Conservation (phyloP, 192 early-diverging fungal genomes). For the Rhizophagus clarus region DNA sequence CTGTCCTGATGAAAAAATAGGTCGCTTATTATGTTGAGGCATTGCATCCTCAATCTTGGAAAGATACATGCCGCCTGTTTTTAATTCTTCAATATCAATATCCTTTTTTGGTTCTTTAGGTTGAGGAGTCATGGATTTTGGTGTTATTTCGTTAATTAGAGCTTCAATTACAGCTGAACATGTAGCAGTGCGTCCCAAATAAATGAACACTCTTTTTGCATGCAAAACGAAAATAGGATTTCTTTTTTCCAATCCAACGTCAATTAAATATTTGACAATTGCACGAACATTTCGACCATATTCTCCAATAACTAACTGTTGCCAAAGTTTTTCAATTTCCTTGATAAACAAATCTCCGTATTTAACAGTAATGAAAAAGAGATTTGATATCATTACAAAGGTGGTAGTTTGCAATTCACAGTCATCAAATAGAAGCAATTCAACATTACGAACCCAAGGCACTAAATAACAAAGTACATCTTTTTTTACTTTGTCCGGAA, state of each 20-base stretch:
- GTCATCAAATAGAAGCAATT: conserved; percentile 51
- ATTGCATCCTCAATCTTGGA: conserved; percentile 73
- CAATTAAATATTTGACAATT: conserved; percentile 72
- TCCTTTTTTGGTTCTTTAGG: conserved; percentile 43
- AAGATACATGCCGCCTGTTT: conserved; percentile 49
- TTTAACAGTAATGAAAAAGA: conserved; percentile 82
- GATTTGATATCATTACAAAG: conserved; percentile 67
- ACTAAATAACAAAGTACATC: conserved; percentile 75
- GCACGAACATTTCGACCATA: conserved; percentile 60
- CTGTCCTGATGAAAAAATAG: conserved; percentile 74
- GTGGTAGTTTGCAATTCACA: conserved; percentile 50
- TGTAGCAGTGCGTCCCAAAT: conserved; percentile 64
- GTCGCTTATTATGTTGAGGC: conserved; percentile 62
- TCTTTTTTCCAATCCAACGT: conserved; percentile 70
- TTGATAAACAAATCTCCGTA: conserved; percentile 76
- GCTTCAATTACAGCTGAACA: conserved; percentile 61
- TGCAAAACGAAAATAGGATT: conserved; percentile 78
- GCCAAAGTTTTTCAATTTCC: conserved; percentile 81
- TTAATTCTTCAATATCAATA: conserved; percentile 27
- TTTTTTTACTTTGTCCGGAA: conserved; percentile 59
- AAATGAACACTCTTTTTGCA: conserved; percentile 80
- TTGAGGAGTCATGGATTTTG: conserved; percentile 69
- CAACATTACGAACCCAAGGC: conserved; percentile 82
- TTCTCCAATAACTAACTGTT: conserved; percentile 64
- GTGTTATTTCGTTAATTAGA: conserved; percentile 68